Evolutionary conservation across 1,284 basidiomycete genomes (phyloP).

Genomic region (Microbotryomycetes sp.): DNA sequence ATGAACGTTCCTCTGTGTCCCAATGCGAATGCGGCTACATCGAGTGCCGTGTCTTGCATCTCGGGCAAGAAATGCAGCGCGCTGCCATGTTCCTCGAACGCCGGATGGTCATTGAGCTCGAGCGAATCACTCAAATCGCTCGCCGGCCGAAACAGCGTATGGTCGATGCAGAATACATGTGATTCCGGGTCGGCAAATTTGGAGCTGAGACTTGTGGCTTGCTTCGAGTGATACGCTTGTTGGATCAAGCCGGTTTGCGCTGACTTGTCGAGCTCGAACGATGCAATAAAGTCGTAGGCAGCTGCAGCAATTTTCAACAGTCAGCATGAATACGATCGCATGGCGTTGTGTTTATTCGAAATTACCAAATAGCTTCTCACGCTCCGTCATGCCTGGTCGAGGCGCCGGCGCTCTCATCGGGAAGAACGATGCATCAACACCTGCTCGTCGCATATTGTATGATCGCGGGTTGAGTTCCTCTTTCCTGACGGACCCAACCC

Average conservation of each 20-base stretch:
- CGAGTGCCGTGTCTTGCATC: constrained; percentile 21
- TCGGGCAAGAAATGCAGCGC: constrained; percentile 27
- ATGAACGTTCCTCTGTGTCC: constrained; percentile 24
- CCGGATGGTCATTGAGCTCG: constrained; percentile 30
- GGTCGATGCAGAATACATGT: constrained; percentile 32
- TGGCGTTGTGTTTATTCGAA: not conserved
- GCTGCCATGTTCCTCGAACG: constrained; percentile 26
- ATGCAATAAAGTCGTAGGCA: constrained; percentile 20
- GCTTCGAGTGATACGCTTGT: constrained; percentile 23
- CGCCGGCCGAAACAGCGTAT: constrained; percentile 27
- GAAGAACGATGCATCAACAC: constrained; percentile 22
- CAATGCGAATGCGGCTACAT: constrained; percentile 24
- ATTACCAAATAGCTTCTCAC: constrained; percentile 24
- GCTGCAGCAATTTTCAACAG: not conserved
- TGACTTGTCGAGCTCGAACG: constrained; percentile 24
- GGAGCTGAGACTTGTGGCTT: constrained; percentile 1
- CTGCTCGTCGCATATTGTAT: constrained; percentile 15
- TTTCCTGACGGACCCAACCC: constrained; percentile 11
- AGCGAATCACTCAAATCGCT: constrained; percentile 19
- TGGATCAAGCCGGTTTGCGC: constrained; percentile 25
- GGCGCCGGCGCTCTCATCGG: constrained; percentile 13
- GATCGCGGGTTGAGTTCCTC: constrained; percentile 9
- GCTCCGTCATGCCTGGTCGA: constrained; percentile 3
- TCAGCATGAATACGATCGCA: not conserved
- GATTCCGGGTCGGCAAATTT: constrained; percentile 20